These are phyloP conservation scores for Biancaea sappan DNA, from an alignment of 306 rosid genomes.

Conservation along the genomic window DNA sequence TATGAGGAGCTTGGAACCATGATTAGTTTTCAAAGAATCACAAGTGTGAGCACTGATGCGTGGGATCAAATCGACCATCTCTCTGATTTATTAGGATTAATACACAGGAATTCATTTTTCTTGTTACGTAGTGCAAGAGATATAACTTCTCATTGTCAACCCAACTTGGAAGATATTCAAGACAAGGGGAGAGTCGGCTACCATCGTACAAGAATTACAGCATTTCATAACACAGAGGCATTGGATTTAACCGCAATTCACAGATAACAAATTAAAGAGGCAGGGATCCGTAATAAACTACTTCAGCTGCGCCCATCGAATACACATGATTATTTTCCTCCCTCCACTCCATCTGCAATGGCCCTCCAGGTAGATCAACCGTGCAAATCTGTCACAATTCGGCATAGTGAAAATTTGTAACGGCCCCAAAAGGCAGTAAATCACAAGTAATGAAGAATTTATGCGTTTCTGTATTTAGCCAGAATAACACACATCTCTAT, in stretches of 20 bases:
- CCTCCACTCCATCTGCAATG: slow-evolving; percentile 91
- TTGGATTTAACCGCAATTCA: not conserved
- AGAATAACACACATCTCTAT: not conserved
- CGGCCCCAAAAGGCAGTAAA: too few relatives aligned
- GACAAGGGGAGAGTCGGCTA: not conserved
- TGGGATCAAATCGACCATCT: not conserved
- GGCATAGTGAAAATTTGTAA: not conserved
- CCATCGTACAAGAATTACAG: not conserved
- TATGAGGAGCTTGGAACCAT: too few relatives aligned
- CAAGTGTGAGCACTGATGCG: not conserved
- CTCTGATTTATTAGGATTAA: not conserved
- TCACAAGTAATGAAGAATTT: too few relatives aligned
- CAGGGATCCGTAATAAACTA: slow-evolving; percentile 72
- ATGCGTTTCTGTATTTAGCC: too few relatives aligned
- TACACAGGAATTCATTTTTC: not conserved
- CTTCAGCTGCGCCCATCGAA: slow-evolving; percentile 91
- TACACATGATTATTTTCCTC: slow-evolving; percentile 81
- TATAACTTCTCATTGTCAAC: not conserved
- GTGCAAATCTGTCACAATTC: slow-evolving; percentile 64
- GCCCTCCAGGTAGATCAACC: slow-evolving; percentile 97
- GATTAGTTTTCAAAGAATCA: not conserved
- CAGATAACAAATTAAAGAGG: slow-evolving; percentile 46
- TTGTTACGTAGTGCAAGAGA: not conserved
- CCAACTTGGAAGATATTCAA: not conserved
- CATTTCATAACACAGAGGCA: slow-evolving; percentile 17